Base-by-base conservation (phyloP, 1,284 basidiomycete species). In the Trametes polyzona region DNA sequence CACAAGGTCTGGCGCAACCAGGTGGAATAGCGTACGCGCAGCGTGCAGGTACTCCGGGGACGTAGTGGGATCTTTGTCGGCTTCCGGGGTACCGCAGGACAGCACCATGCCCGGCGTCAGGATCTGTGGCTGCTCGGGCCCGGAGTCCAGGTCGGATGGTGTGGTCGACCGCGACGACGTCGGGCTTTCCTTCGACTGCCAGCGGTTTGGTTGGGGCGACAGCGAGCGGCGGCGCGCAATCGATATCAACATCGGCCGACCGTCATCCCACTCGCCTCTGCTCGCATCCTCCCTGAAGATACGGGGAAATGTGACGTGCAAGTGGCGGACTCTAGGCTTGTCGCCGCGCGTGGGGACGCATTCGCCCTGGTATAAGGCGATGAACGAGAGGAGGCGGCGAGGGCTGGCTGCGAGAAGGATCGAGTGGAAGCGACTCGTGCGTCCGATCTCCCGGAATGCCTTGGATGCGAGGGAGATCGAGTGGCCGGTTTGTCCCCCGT, bases 401-500 rank as follows among this genome's bases (percentile, higher is more conserved):
- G 30, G 37, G 36, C 17, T 39, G 10, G 52, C 44, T 23, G 12
- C 32, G 27, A 54, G 21, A 9, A 11, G 16, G n/a, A 54, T 10
- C 17, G 52, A 40, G 29, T 36, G 44, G 23, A 54, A 48, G 23
- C 52, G 52, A 2, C 23, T 17, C 3, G 37, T 26, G 17, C 36
- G 37, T 2, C 44, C 47, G 9, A 29, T 30, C 2, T 27, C 23
- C n/a, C 40, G 52, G 16, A 54, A 14, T 2, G 1, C 14, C 17
- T 41, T 54, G 2, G 52, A 54, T 6, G 23, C 24, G 10, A 27
- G 23, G 3, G 37, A 40, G 23, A 54, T 29, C 11, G 52, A 14
- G 24, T 32, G 27, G 30, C 52, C 52, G 2, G 52, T 54, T 29
- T 12, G 19, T 4, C 52, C 44, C 4, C 44, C 52, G 24, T 54